Evolutionary conservation across 106 monocot species (phyloP), one percentile per base, ranked within the genome.

Genomic region (Apostasia shenzhenica): DNA sequence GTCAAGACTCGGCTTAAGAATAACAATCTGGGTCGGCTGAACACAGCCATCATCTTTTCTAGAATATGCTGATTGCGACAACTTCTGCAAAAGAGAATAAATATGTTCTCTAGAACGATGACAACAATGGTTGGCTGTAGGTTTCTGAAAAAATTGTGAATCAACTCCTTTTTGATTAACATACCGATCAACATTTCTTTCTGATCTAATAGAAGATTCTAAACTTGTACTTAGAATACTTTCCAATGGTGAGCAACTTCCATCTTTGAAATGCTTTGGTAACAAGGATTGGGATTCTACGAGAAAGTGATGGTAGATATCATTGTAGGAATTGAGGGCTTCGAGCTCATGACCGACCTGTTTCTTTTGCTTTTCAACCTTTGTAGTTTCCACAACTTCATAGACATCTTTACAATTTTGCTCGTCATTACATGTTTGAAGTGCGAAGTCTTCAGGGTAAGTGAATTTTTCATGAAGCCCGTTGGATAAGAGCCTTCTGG

Each of bases 391-490:
- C 53, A 67, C 61, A 9, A 92, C 86, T 79, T 92, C 97, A 78
- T 73, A 97, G 7, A 90, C 92, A 75, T 97, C 97, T 79, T 90
- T 92, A 45, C 81, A 78, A 57, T 89, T 82, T 75, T 82, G 56
- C 45, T 83, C 88, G 37, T 67, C 62, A 49, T 12, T 13, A 41
- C 60, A 72, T 3, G 55, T 77, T 5, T 40, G 14, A 48, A 41
- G 59, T 48, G 70, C 72, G 47, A 62, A 62, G 42, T 73, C 59
- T 41, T 80, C 78, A 63, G 13, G 6, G 45, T 57, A 48, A 49
- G 67, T n/a, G 60, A 53, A 26, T 4, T 73, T 80, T 68, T 72
- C 78, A 14, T 68, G 67, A 54, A 67, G 69, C 7, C 64, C 73
- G 26, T 51, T 54, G 70, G 75, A 65, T 53, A 81, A 55, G 38